phyloP scores from a whole-genome alignment of 805 yeast genomes.

The Barnettozyma salicaria region DNA sequence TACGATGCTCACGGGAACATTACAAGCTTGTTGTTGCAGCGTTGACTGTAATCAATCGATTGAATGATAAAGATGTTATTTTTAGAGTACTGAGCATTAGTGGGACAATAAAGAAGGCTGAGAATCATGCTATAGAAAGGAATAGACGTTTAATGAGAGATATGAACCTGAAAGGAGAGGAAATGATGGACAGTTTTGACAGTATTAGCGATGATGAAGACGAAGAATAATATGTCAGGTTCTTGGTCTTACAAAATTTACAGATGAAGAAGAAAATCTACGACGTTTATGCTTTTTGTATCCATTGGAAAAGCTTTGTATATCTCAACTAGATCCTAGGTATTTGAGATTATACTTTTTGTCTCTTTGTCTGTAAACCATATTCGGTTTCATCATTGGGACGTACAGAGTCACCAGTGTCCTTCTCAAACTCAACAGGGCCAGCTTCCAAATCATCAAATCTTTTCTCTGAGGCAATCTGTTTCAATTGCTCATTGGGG shows the following conservation, averaged over 20 bases:
- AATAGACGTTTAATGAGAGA: conserved; percentile 28
- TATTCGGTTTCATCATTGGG: conserved; percentile 16
- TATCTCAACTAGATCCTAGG: background rate
- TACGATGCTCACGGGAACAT: conserved; percentile 67
- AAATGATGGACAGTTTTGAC: conserved; percentile 11
- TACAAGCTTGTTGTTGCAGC: conserved; percentile 62
- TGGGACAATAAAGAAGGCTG: conserved; percentile 85
- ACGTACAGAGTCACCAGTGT: conserved; percentile 15
- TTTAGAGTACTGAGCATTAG: conserved; percentile 64
- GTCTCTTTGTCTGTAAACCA: conserved; percentile 22
- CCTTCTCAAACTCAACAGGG: conserved; percentile 44
- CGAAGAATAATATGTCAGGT: conserved; percentile 5
- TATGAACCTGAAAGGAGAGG: conserved; percentile 15
- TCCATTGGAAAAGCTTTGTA: background rate
- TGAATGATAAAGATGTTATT: conserved; percentile 43
- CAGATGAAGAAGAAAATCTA: background rate
- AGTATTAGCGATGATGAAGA: conserved; percentile 8
- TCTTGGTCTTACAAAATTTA: background rate
- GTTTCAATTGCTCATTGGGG: conserved; percentile 16
- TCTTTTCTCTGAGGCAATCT: conserved; percentile 17
- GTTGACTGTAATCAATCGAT: conserved; percentile 44
- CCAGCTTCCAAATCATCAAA: conserved; percentile 25
- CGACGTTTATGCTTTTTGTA: background rate
- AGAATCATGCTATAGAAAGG: conserved; percentile 56
- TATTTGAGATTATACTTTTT: conserved; percentile 12